These are phyloP conservation scores for Taphrina wiesneri DNA, from an alignment of 1,139 yeast species.

Conservation along the genomic window DNA sequence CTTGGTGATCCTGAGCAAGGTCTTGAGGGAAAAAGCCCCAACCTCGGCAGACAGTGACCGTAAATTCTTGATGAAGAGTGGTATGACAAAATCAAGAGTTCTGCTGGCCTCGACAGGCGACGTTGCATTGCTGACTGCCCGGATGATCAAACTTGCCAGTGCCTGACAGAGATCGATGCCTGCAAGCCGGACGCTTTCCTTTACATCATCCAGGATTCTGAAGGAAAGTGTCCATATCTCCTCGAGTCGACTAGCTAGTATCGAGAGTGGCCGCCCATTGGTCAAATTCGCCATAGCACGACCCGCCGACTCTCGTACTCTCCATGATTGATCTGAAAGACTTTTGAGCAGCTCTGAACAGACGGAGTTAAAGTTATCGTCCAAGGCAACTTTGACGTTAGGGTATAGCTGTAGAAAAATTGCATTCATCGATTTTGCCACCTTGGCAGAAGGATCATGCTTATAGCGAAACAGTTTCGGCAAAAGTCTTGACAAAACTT, in stretches of 20 bases:
- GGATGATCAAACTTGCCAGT: slow-evolving; percentile 64
- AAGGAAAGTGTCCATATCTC: slow-evolving; percentile 86
- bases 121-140: slow-evolving; percentile 54
- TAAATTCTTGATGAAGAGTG: slow-evolving; percentile 74
- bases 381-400: slow-evolving; percentile 61
- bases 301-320: slow-evolving; percentile 87
- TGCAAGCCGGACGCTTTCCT: slow-evolving; percentile 85
- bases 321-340: slow-evolving; percentile 87
- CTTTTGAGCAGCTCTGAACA: slow-evolving; percentile 64
- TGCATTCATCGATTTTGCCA: slow-evolving; percentile 78
- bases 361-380: slow-evolving; percentile 59
- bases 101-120: slow-evolving; percentile 2
- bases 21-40: slow-evolving; percentile 69
- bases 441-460: slow-evolving; percentile 78
- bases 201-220: slow-evolving; percentile 88
- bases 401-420: slow-evolving; percentile 78
- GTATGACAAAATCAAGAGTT: slow-evolving; percentile 65
- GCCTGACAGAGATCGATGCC: slow-evolving; percentile 69
- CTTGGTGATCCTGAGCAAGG: slow-evolving; percentile 68
- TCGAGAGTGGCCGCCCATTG: slow-evolving; percentile 58
- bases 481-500: slow-evolving; percentile 61
- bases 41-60: slow-evolving; percentile 87
- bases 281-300: slow-evolving; percentile 71
- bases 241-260: slow-evolving; percentile 54
- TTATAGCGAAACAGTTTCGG: slow-evolving; percentile 82